Conservation (phyloP, 257 asterid species). For the Capsicum chinense region DNA sequence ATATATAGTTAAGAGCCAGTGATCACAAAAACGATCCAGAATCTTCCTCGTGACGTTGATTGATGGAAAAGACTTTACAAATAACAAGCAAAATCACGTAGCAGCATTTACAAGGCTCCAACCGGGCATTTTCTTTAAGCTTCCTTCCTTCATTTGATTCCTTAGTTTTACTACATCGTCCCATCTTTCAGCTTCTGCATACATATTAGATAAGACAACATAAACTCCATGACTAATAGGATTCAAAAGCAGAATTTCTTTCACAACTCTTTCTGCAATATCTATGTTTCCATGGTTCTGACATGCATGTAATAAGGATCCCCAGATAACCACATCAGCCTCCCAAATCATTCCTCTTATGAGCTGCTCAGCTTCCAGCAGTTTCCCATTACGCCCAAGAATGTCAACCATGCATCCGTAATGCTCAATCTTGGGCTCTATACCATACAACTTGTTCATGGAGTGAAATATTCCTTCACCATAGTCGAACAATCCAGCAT, state of each 20-base stretch:
- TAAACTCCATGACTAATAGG: slow-evolving; percentile 71
- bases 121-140: slow-evolving; percentile 73
- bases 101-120: slow-evolving; percentile 59
- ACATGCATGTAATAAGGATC: slow-evolving; percentile 77
- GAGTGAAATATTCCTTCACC: slow-evolving; percentile 62
- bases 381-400: slow-evolving; percentile 74
- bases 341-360: slow-evolving; percentile 71
- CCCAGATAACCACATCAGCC: slow-evolving; percentile 87
- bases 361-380: slow-evolving; percentile 72
- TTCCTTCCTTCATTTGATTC: slow-evolving; percentile 63
- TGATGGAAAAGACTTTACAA: background rate
- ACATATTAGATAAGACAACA: slow-evolving; percentile 82
- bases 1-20: background rate
- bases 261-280: slow-evolving; percentile 71
- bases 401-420: slow-evolving; percentile 87
- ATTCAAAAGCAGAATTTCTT: slow-evolving; percentile 69
- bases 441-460: slow-evolving; percentile 55
- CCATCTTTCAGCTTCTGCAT: slow-evolving; percentile 90
- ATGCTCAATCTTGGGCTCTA: slow-evolving; percentile 78
- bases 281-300: slow-evolving; percentile 63
- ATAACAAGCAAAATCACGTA: slow-evolving; percentile 27
- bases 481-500: slow-evolving; percentile 67
- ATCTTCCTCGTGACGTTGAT: background rate
- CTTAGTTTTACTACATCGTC: slow-evolving; percentile 66
- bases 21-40: background rate